These are phyloP conservation scores for Candida silvicultrix DNA, from an alignment of 805 yeast genomes.

Conservation along the genomic window DNA sequence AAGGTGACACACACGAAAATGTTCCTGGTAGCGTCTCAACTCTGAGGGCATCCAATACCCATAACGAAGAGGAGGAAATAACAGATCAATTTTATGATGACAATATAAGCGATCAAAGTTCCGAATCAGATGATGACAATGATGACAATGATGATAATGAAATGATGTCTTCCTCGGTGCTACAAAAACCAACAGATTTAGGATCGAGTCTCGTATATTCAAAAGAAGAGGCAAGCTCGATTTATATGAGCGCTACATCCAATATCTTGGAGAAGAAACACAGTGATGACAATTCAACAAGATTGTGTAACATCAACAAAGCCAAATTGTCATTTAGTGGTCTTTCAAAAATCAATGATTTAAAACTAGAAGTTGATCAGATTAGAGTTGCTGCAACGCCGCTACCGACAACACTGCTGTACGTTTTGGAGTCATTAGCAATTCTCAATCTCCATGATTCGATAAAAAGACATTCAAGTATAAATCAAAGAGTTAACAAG, in stretches of 20 bases:
- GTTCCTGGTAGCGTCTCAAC: background rate
- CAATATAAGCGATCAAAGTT: slow-evolving; percentile 2
- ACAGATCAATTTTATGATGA: slow-evolving; percentile 18
- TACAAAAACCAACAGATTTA: slow-evolving; percentile 22
- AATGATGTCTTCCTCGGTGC: slow-evolving; percentile 25
- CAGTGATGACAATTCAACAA: slow-evolving; percentile 10
- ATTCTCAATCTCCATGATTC: slow-evolving; percentile 6
- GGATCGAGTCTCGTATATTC: slow-evolving; percentile 59
- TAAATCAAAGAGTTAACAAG: slow-evolving; percentile 4
- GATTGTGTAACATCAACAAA: slow-evolving; percentile 24
- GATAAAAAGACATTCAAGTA: slow-evolving; percentile 7
- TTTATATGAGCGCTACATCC: slow-evolving; percentile 79
- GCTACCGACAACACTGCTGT: slow-evolving; percentile 17
- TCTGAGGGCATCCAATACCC: background rate
- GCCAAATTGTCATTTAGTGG: slow-evolving; percentile 44
- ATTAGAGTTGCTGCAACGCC: slow-evolving; percentile 36
- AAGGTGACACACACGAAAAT: background rate
- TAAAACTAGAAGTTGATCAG: slow-evolving; percentile 29
- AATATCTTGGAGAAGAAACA: slow-evolving; percentile 28
- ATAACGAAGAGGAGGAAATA: slow-evolving; percentile 3
- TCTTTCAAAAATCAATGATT: slow-evolving; percentile 23
- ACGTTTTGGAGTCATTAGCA: slow-evolving; percentile 20
- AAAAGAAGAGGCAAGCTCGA: slow-evolving; percentile 60
- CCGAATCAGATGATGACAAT: slow-evolving; percentile 14
- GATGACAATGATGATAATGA: slow-evolving; percentile 21